A percentile compares a stretch with the other conserved stretches of the same genome.
phyloP scores from a whole-genome alignment of 1,139 yeast genomes.

The Lodderomyces theae region DNA sequence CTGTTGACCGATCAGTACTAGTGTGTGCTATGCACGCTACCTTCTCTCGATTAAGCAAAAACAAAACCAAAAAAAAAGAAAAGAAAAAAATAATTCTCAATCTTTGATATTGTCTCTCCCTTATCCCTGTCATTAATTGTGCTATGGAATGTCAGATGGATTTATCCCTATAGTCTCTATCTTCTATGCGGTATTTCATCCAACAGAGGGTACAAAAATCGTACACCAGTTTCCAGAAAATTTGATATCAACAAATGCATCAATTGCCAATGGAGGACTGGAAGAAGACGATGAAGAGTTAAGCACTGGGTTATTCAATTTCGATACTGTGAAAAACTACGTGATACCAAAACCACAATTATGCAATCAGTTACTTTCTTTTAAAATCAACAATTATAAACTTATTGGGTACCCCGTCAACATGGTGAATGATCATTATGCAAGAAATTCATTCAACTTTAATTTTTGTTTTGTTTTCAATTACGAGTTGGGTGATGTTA shows the following conservation, averaged over 20 bases:
- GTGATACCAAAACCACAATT: constrained; percentile 91
- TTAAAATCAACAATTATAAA: constrained; percentile 67
- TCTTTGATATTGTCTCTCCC: no score
- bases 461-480: constrained; percentile 91
- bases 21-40: no score
- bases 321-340: constrained; percentile 84
- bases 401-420: constrained; percentile 91
- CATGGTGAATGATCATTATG: constrained; percentile 69
- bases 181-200: constrained; percentile 90
- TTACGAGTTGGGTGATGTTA: constrained; percentile 66
- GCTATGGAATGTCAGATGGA: constrained; percentile 50
- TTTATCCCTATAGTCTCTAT: constrained; percentile 83
- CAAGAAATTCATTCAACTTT: constrained; percentile 88
- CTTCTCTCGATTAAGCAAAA: no score
- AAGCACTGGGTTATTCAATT: constrained; percentile 54
- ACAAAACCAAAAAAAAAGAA: no score
- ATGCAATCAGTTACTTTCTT: constrained; percentile 76
- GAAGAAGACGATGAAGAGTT: constrained; percentile 1
- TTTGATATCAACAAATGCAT: constrained; percentile 19
- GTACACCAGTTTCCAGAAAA: constrained; percentile 84
- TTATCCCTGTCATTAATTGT: neutral
- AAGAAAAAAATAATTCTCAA: no score
- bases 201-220: constrained; percentile 94
- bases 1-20: no score
- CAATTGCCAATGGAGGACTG: constrained; percentile 3